These are phyloP conservation scores for Debaryomyces psychrophilus DNA, from an alignment of 1,139 yeast species.

Conservation along the genomic window DNA sequence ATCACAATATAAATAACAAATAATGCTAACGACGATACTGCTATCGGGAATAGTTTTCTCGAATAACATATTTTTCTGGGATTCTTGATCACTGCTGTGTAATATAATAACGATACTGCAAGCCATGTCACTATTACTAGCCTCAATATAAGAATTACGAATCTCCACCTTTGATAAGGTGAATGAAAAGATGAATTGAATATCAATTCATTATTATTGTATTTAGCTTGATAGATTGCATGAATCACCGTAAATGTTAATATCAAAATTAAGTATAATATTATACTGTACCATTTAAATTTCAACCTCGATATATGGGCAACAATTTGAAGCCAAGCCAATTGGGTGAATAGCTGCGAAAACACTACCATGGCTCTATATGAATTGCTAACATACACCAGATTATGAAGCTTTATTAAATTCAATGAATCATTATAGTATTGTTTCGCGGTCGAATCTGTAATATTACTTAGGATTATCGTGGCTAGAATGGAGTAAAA, in stretches of 20 bases:
- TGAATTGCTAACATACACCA: constrained; percentile 31
- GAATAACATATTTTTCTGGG: constrained; percentile 41
- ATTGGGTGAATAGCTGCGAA: constrained; percentile 36
- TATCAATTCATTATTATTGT: constrained; percentile 1
- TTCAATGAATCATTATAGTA: constrained; percentile 43
- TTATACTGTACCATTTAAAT: constrained; percentile 24
- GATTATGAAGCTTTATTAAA: constrained; percentile 34
- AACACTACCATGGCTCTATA: constrained; percentile 35
- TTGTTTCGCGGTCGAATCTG: constrained; percentile 36
- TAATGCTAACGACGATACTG: constrained; percentile 40
- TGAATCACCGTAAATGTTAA: constrained; percentile 24
- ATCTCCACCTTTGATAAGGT: constrained; percentile 24
- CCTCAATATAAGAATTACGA: constrained; percentile 26
- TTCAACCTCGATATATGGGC: constrained; percentile 25
- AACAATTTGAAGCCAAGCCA: constrained; percentile 47
- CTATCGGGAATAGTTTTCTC: constrained; percentile 43
- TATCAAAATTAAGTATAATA: constrained; percentile 24
- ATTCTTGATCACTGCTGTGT: constrained; percentile 32
- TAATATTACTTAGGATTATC: constrained; percentile 40
- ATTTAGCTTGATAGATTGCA: constrained; percentile 1
- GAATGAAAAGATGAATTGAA: constrained; percentile 1
- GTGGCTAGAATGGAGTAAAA: constrained; percentile 49
- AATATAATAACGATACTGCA: constrained; percentile 29
- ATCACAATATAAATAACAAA: constrained; percentile 33
- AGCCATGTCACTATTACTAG: constrained; percentile 33